Conservation (phyloP, 179 eudicot species). For the Kewa caespitosa region DNA sequence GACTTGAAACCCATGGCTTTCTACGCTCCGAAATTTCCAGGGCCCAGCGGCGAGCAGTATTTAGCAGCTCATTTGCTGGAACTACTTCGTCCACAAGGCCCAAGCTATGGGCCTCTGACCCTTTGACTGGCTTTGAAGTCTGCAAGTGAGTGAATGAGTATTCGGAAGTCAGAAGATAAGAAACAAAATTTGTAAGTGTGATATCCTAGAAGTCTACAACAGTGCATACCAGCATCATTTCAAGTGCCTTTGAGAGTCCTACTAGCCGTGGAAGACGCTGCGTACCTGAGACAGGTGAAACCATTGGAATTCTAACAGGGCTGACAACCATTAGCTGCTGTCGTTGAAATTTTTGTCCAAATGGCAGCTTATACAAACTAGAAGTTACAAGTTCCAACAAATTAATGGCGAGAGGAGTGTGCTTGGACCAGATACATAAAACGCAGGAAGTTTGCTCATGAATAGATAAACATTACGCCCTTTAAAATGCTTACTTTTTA, state of each 20-base stretch:
- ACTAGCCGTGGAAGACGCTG: slow-evolving; percentile 92
- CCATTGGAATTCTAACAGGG: slow-evolving; percentile 6
- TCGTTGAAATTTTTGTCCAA: too few species aligned
- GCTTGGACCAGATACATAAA: too few species aligned
- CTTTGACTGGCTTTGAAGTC: slow-evolving; percentile 80
- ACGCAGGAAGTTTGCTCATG: too few species aligned
- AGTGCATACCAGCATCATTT: slow-evolving; percentile 96
- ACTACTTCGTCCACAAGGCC: slow-evolving; percentile 92
- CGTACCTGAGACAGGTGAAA: slow-evolving; percentile 54
- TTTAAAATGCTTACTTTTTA: too few species aligned
- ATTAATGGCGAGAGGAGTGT: not conserved
- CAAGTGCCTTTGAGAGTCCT: slow-evolving; percentile 87
- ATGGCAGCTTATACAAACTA: too few species aligned
- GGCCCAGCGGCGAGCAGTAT: slow-evolving; percentile 82
- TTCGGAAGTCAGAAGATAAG: not conserved
- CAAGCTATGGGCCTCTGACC: slow-evolving; percentile 72
- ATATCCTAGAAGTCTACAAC: slow-evolving; percentile 18
- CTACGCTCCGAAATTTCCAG: slow-evolving; percentile 71
- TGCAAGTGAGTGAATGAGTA: slow-evolving; percentile 17
- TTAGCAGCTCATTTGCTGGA: slow-evolving; percentile 60
- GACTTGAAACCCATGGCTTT: slow-evolving; percentile 82
- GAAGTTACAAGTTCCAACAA: too few species aligned
- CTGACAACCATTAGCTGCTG: not conserved
- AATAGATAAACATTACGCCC: too few species aligned
- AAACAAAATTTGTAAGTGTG: not conserved